phyloP scores from a whole-genome alignment of 2,329 filamentous ascomycete species.

The Alternaria gansuensis region DNA sequence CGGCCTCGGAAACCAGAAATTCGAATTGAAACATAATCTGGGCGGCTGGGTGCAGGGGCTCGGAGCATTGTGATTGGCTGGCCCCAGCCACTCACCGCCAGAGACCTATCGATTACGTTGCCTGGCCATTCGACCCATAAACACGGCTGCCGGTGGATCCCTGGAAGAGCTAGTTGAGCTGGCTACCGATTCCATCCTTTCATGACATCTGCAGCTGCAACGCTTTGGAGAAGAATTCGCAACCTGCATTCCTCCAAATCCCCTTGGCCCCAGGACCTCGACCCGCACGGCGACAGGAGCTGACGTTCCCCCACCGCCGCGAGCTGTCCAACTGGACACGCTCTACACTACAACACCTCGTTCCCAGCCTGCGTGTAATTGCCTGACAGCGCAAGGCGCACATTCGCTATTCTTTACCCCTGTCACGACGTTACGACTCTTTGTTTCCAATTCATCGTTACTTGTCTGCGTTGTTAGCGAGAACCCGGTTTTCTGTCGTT shows the following conservation, averaged over 20 bases:
- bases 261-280: slow-evolving; percentile 20
- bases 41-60: slow-evolving; percentile 27
- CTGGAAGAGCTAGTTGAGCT: slow-evolving; percentile 35
- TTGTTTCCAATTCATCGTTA: slow-evolving; percentile 22
- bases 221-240: slow-evolving; percentile 7
- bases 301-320: slow-evolving; percentile 33
- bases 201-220: slow-evolving; percentile 27
- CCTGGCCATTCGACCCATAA: slow-evolving; percentile 35
- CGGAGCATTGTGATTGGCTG: slow-evolving; percentile 30
- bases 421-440: slow-evolving; percentile 47
- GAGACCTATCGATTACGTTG: slow-evolving; percentile 38
- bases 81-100: slow-evolving; percentile 32
- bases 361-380: slow-evolving; percentile 32
- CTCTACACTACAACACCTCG: slow-evolving; percentile 34
- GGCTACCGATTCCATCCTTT: slow-evolving; percentile 33
- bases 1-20: slow-evolving; percentile 18
- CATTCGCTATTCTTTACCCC: slow-evolving; percentile 31
- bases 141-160: slow-evolving; percentile 29
- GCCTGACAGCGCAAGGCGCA: slow-evolving; percentile 28
- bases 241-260: slow-evolving; percentile 12
- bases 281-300: slow-evolving; percentile 34
- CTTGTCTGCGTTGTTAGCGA: slow-evolving; percentile 23
- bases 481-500: slow-evolving; percentile 17
- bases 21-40: slow-evolving; percentile 12
- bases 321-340: slow-evolving; percentile 49